These are phyloP conservation scores for Prunus persica DNA, from an alignment of 306 rosid species.

Conservation along the genomic window Prunus_persica_NCBIv2 NC_034010.1:22900001-22900500, in stretches of 20 bases:
- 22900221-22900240: background rate
- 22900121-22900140: constrained; percentile 41
- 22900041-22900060: constrained; percentile 81
- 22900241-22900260: background rate
- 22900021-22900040: constrained; percentile 73
- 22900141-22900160: constrained; percentile 56
- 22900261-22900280: background rate
- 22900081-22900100: constrained; percentile 25
- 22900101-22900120: constrained; percentile 51
- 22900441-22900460: background rate
- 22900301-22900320: constrained; percentile 8
- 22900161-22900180: constrained; percentile 40
- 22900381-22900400: constrained; percentile 1
- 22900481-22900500: constrained; percentile 13
- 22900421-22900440: constrained; percentile 8
- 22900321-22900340: constrained; percentile 5
- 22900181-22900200: constrained; percentile 54
- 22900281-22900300: background rate
- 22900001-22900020: constrained; percentile 78
- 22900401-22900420: constrained; percentile 12
- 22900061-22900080: constrained; percentile 58
- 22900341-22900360: constrained; percentile 13
- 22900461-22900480: constrained; percentile 27
- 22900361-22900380: background rate
- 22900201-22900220: constrained; percentile 6